Base-by-base conservation (phyloP, 352 stramenopile genomes). In the Pythium vanterpoolii region DNA sequence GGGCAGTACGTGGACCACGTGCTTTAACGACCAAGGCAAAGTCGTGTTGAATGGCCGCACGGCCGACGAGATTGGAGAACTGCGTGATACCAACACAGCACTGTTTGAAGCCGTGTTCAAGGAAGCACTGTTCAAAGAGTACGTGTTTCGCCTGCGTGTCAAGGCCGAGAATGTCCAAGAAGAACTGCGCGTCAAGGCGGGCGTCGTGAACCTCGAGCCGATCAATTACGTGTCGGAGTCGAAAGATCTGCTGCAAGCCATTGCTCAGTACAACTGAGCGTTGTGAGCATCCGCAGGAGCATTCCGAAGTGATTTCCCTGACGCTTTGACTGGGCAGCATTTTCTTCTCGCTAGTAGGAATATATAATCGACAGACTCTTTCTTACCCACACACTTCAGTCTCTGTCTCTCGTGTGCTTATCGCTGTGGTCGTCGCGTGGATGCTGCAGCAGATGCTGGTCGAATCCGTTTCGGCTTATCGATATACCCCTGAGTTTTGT, bases 111-210 rank as follows among this genome's bases (percentile, higher is more conserved):
- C 84, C 1, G 82, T 69, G 21, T 99, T 99, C 77, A 94, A 95
- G 66, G 95, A 96, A 33, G 93, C 92, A 19, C 71, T 90, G 28
- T 98, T 99, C 72, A 90, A 90, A 65, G 77, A 89, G 68, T 95
- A 93, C 53, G 72, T 92, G 19, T 80, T 93, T 58, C 86, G 87
- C 21, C 69, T 98, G 42, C 86, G 91, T 55, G 73, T 99, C 56
- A 99, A 99, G 83, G 89, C 95, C 36, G 97, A 99, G 74, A 90
- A 96, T 55, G 90, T 98, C 19, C 94, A 98, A 59, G 96, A 99
- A 50, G 96, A 99, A 74, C 66, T 89, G 26, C 90, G 96, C 19
- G 77, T 98, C 43, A 99, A 99, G 73, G 93, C 86, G 13, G 77
- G 81, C 36, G 87, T 99, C 36, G 76, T 97, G 42, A 90, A 77